Evolutionary conservation across 371 early-diverging fungal species (phyloP), one percentile per base, ranked within the genome.

Genomic region (Mortierella sp.): DNA sequence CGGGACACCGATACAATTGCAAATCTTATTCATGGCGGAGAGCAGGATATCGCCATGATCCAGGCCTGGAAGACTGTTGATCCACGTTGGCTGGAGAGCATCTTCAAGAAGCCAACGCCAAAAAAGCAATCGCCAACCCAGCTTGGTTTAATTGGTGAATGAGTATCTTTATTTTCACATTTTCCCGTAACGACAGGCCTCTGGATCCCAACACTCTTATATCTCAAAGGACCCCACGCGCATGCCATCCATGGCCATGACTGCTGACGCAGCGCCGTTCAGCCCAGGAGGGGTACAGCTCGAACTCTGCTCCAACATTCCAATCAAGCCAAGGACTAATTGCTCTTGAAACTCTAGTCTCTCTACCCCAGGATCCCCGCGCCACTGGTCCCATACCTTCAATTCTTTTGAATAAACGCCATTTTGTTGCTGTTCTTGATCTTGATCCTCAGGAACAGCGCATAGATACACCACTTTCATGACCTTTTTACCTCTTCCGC

Each of bases 381-480:
- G 82, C 87, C 87, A 86, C 24, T 44, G 48, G 47, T 86, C 78
- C 87, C 87, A 86, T 2, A 86, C 78, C 26, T 54, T 73, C 38
- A 48, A 14, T 58, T 85, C 85, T 57, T 81, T 79, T 16, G 77
- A 68, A 28, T 50, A 50, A 38, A 60, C 45, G 10, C 45, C 57
- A 3, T 44, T 28, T 16, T 54, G 44, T 19, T 58, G 65, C 28
- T 72, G 34, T 8, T 28, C 6, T 8, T 16, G 26, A 38, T 76
- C 68, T 19, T 76, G 78, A 45, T 78, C 70, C n/a, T 54, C 71
- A 19, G 78, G 72, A 44, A 48, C 48, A 13, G 80, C 80, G 55
- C 60, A 31, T 24, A 86, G 76, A 76, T 80, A 86, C 50, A 86
- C 68, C 24, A 86, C 87, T 38, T 86, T 86, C 80, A 86, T 76